These are phyloP conservation scores for Lactifluus hygrophoroides DNA, from an alignment of 768 basidiomycete species.

Conservation along the genomic window DNA sequence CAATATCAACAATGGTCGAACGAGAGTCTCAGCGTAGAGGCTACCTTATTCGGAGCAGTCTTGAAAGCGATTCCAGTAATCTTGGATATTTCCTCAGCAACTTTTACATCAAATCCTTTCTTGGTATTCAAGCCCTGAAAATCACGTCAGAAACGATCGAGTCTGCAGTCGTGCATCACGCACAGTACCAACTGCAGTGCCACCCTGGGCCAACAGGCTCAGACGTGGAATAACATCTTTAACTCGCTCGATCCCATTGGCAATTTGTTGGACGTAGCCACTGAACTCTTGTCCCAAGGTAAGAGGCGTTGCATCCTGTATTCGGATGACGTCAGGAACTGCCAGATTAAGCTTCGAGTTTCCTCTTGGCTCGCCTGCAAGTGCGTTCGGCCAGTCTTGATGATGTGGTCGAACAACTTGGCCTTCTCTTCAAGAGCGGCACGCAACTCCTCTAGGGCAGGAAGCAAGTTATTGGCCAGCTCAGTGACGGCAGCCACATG, in stretches of 20 bases:
- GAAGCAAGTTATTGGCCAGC: slow-evolving; percentile 68
- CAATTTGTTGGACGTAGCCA: slow-evolving; percentile 92
- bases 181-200: slow-evolving; percentile 97
- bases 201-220: slow-evolving; percentile 89
- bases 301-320: slow-evolving; percentile 90
- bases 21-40: slow-evolving; percentile 20
- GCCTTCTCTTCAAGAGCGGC: slow-evolving; percentile 80
- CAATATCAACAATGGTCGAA: not conserved
- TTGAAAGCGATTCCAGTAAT: slow-evolving; percentile 86
- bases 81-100: slow-evolving; percentile 86
- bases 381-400: slow-evolving; percentile 98
- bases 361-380: slow-evolving; percentile 47
- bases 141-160: slow-evolving; percentile 5
- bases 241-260: slow-evolving; percentile 82
- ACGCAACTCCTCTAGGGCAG: slow-evolving; percentile 76
- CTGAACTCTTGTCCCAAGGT: slow-evolving; percentile 99
- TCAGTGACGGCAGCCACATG: slow-evolving; percentile 94
- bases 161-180: slow-evolving; percentile 25
- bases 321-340: slow-evolving; percentile 7
- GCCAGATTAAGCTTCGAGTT: not conserved
- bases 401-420: slow-evolving; percentile 79
- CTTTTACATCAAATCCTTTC: slow-evolving; percentile 91
- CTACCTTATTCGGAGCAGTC: slow-evolving; percentile 99
- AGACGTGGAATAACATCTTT: slow-evolving; percentile 77
- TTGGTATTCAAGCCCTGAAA: slow-evolving; percentile 89